Percentiles rank a stretch among this genome's conserved stretches.
phyloP scores from a whole-genome alignment of 768 basidiomycete genomes.

The Suillus alpinus region DNA sequence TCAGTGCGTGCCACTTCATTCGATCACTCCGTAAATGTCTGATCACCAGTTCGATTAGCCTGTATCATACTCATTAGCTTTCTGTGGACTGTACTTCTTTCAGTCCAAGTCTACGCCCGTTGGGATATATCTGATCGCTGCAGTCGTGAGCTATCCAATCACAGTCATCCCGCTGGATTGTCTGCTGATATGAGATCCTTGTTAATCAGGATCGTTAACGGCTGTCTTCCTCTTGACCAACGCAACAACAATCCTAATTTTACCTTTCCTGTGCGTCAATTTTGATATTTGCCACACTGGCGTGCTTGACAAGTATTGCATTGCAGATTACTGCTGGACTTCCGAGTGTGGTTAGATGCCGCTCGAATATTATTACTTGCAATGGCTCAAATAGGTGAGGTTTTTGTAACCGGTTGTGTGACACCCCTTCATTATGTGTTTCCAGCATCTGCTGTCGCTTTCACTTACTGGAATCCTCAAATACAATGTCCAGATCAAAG shows the following conservation, averaged over 20 bases:
- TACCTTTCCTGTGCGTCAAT: slow-evolving; percentile 42
- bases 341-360: slow-evolving; percentile 53
- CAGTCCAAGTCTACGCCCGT: slow-evolving; percentile 41
- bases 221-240: slow-evolving; percentile 42
- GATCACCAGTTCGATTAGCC: slow-evolving; percentile 27
- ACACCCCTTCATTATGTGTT: not conserved
- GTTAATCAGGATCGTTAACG: slow-evolving; percentile 42
- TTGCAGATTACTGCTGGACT: slow-evolving; percentile 43
- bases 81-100: slow-evolving; percentile 48
- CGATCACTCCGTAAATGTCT: not conserved
- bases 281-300: slow-evolving; percentile 1
- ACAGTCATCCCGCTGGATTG: not conserved
- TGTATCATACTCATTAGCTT: slow-evolving; percentile 43
- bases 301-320: slow-evolving; percentile 1
- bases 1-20: slow-evolving; percentile 19
- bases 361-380: slow-evolving; percentile 48
- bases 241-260: slow-evolving; percentile 36
- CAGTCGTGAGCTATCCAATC: slow-evolving; percentile 39
- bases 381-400: slow-evolving; percentile 44
- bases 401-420: not conserved
- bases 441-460: slow-evolving; percentile 42
- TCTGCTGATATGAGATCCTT: not conserved
- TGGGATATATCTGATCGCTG: slow-evolving; percentile 44
- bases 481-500: slow-evolving; percentile 45
- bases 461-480: slow-evolving; percentile 39